These are phyloP conservation scores for Tagetes erecta DNA, from an alignment of 129 eudicot species.

Conservation along the genomic window DNA sequence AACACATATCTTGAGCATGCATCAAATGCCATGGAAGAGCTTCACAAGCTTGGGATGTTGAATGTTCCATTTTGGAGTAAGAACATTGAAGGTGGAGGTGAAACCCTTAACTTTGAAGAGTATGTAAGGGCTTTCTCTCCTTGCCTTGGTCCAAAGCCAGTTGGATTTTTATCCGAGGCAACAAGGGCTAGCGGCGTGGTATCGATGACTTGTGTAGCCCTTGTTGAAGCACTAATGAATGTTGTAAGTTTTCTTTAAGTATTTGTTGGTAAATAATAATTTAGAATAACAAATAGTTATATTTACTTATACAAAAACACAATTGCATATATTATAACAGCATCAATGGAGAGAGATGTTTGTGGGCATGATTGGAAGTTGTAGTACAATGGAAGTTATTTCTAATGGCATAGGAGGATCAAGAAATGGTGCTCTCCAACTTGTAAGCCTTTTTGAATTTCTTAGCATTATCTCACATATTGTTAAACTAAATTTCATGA, in stretches of 20 bases:
- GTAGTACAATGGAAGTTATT: conserved; percentile 43
- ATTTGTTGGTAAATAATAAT: not conserved
- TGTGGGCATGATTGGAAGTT: conserved; percentile 48
- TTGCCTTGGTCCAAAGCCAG: conserved; percentile 49
- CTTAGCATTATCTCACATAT: not conserved
- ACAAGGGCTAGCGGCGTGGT: conserved; percentile 51
- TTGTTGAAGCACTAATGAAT: conserved; percentile 51
- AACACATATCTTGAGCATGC: conserved; percentile 48
- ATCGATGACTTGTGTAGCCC: conserved; percentile 43
- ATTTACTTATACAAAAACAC: conserved; percentile 11
- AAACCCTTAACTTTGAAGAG: conserved; percentile 51
- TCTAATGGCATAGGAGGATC: conserved; percentile 46
- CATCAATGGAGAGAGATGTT: conserved; percentile 61
- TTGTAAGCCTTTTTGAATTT: conserved; percentile 42
- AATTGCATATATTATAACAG: conserved; percentile 20
- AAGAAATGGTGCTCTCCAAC: conserved; percentile 50
- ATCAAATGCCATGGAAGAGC: conserved; percentile 64
- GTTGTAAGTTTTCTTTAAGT: conserved; percentile 29
- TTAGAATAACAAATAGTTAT: not conserved
- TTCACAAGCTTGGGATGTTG: conserved; percentile 51
- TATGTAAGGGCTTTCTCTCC: conserved; percentile 44
- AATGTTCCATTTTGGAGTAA: conserved; percentile 57
- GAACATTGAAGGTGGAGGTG: conserved; percentile 46
- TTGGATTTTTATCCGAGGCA: conserved; percentile 56
- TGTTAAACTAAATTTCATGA: not conserved